Conservation (phyloP, 2,329 filamentous ascomycete genomes). For the Coniochaeta prunicola region DNA sequence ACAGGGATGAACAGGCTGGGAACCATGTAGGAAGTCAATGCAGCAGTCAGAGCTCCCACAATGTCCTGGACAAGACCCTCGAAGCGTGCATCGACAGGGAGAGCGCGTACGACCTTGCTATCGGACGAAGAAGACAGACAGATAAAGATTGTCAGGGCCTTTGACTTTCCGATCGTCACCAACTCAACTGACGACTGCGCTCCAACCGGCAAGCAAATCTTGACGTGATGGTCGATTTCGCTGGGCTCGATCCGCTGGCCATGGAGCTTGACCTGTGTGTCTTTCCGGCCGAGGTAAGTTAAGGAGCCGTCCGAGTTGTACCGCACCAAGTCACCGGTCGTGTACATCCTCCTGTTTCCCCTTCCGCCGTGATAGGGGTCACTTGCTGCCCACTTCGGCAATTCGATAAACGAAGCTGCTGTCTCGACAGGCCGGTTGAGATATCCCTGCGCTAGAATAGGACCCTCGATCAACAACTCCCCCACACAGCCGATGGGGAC, state of each 20-base stretch:
- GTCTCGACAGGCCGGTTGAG: constrained; percentile 50
- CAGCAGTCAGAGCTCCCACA: background rate
- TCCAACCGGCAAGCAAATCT: constrained; percentile 31
- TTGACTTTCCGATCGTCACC: constrained; percentile 29
- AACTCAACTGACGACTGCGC: constrained; percentile 40
- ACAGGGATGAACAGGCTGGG: constrained; percentile 14
- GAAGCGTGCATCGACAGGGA: constrained; percentile 7
- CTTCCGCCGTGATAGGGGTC: constrained; percentile 23
- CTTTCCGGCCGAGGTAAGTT: constrained; percentile 53
- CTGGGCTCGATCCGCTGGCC: constrained; percentile 57
- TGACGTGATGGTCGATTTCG: constrained; percentile 41
- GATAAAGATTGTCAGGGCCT: constrained; percentile 12
- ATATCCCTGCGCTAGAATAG: constrained; percentile 55
- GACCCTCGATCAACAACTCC: constrained; percentile 45
- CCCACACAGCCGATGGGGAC: constrained; percentile 37
- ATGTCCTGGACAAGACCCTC: constrained; percentile 4
- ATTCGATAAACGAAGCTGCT: constrained; percentile 46
- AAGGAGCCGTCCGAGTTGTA: constrained; percentile 44
- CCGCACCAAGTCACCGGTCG: constrained; percentile 49
- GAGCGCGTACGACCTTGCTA: constrained; percentile 16
- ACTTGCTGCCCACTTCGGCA: constrained; percentile 37
- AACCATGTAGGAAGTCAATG: constrained; percentile 14
- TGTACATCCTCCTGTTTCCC: constrained; percentile 39
- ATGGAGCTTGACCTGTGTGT: constrained; percentile 59
- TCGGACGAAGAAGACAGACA: background rate